Evolutionary conservation across 2,329 filamentous ascomycete species (phyloP).

Genomic region (Fusarium sp.): DNA sequence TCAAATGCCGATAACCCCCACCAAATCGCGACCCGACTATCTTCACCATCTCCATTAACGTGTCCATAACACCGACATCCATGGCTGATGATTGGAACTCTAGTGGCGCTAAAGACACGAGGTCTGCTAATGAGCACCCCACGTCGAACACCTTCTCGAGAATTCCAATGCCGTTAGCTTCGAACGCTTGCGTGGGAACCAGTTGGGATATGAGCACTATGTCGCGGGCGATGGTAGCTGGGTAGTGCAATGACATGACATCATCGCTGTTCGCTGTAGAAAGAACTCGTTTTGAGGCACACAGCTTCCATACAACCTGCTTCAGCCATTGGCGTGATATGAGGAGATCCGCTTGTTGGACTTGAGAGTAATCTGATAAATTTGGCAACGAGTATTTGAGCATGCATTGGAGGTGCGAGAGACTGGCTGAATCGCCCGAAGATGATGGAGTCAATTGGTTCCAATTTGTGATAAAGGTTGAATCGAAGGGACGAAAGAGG

Average conservation of each 20-base stretch:
- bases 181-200: conserved; percentile 45
- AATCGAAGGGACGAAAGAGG: conserved; percentile 44
- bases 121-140: conserved; percentile 49
- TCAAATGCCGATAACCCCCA: conserved; percentile 15
- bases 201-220: conserved; percentile 40
- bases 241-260: conserved; percentile 46
- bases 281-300: conserved; percentile 39
- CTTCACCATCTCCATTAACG: conserved; percentile 22
- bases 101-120: neutral
- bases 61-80: conserved; percentile 25
- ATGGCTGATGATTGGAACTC: neutral
- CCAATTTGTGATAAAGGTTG: conserved; percentile 46
- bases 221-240: conserved; percentile 43
- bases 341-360: conserved; percentile 45
- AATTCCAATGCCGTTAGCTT: conserved; percentile 51
- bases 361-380: conserved; percentile 22
- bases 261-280: conserved; percentile 29
- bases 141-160: conserved; percentile 52
- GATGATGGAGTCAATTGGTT: conserved; percentile 34
- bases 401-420: conserved; percentile 21
- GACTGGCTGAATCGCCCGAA: neutral
- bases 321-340: conserved; percentile 47
- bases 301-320: conserved; percentile 46
- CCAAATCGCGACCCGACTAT: conserved; percentile 19
- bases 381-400: conserved; percentile 14